Evolutionary conservation across 192 early-diverging fungal genomes (phyloP), one percentile per base, ranked within the genome.

Genomic region (Blastocladiella britannica): DNA sequence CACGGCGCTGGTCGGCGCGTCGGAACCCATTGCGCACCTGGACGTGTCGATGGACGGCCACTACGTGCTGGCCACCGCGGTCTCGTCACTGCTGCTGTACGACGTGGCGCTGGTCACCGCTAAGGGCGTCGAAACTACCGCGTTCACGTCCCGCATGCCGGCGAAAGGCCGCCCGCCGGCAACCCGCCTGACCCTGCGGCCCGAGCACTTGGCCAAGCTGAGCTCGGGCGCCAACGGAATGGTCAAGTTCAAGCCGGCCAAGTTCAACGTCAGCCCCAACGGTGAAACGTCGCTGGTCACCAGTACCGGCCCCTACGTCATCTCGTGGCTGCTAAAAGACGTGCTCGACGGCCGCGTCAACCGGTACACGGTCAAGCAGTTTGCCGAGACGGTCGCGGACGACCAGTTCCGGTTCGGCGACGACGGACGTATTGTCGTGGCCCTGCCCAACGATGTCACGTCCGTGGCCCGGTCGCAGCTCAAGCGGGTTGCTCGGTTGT

Each of bases 321-420:
- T 96, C 53, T 83, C 85, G 12, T 96, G 92, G 92, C 91, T 85
- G 65, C 83, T 96, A 66, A 71, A 80, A 15, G 70, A 81, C 5
- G 84, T 86, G n/a, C 83, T 84, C 67, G 66, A 70, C 37, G 86
- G 85, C 7, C 80, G 85, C 30, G 70, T 76, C 3, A 73, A 82
- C 59, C 84, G 87, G 57, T 96, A 96, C 67, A 74, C 76, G 12
- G 91, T 96, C 68, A 91, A 90, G 67, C 75, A 85, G 63, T 96
- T 88, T 55, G 58, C 70, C 2, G 84, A 88, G 37, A 62, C 70
- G 9, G 82, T 96, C 22, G 89, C 93, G 7, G 85, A 88, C 3
- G 90, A 92, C 64, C 88, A 92, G 71, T 96, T 96, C 67, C 70
- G 81, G 66, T 91, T 76, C 65, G 88, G 88, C 26, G 70, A 82